phyloP scores from a whole-genome alignment of 148 eudicot species.

The Camellia sinensis region DNA sequence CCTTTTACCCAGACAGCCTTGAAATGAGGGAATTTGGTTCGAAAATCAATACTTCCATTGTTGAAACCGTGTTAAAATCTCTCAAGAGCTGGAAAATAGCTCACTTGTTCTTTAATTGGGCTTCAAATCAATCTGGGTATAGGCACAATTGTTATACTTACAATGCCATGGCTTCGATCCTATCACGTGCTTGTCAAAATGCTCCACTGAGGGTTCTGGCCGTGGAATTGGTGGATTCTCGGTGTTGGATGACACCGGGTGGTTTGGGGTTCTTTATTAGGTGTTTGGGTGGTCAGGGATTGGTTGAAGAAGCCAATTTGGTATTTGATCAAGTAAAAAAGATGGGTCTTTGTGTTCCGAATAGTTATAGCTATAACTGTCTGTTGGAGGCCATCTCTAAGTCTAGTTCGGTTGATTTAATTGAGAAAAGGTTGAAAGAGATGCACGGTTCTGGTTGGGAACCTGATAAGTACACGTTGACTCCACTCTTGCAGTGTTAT shows the following conservation, averaged over 20 bases:
- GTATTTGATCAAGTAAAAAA: constrained; percentile 60
- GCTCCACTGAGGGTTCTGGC: constrained; percentile 49
- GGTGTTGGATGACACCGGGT: constrained; percentile 55
- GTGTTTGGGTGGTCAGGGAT: constrained; percentile 62
- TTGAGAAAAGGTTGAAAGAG: constrained; percentile 66
- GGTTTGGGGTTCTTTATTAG: constrained; percentile 68
- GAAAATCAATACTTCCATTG: constrained; percentile 50
- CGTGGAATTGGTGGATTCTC: constrained; percentile 28
- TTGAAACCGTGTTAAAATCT: constrained; percentile 46
- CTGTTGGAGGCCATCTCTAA: constrained; percentile 65
- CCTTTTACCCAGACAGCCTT: constrained; percentile 19
- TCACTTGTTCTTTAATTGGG: constrained; percentile 62
- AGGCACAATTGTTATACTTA: constrained; percentile 61
- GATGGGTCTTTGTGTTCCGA: constrained; percentile 50
- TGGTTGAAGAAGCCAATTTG: constrained; percentile 58
- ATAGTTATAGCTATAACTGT: constrained; percentile 64
- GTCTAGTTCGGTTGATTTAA: constrained; percentile 32
- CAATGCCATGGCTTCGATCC: constrained; percentile 71
- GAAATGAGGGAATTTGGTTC: constrained; percentile 41
- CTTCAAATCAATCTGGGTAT: constrained; percentile 53
- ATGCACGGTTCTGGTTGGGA: constrained; percentile 51
- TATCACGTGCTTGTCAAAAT: constrained; percentile 82
- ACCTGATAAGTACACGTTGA: constrained; percentile 67
- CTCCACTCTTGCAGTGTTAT: constrained; percentile 68
- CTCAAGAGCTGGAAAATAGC: constrained; percentile 60